Conservation (phyloP, 2,329 filamentous ascomycete species). For the Fusarium continuum region DNA sequence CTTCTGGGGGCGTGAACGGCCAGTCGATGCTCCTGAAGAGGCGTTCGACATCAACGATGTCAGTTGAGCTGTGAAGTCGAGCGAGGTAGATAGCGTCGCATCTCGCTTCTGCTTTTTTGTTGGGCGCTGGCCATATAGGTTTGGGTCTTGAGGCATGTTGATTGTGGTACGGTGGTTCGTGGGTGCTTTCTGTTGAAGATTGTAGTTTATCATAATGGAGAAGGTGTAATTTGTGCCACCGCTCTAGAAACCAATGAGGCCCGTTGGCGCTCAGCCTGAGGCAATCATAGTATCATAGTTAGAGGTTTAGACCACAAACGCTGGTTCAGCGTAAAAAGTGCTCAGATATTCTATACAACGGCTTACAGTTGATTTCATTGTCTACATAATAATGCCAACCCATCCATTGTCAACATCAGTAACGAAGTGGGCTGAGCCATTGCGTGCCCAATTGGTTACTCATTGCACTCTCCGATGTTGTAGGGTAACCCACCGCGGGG, state of each 20-base stretch:
- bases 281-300: constrained; percentile 37
- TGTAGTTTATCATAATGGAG: not conserved
- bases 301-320: not conserved
- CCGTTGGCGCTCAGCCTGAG: constrained; percentile 33
- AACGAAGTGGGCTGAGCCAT: constrained; percentile 18
- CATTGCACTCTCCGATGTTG: constrained; percentile 11
- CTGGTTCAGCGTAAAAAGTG: not conserved
- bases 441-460: constrained; percentile 25
- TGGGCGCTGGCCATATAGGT: constrained; percentile 80
- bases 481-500: constrained; percentile 45
- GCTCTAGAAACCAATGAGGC: not conserved
- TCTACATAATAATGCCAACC: not conserved
- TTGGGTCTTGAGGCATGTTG: constrained; percentile 69
- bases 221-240: constrained; percentile 1
- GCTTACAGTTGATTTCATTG: not conserved
- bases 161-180: not conserved
- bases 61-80: constrained; percentile 90
- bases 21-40: constrained; percentile 53
- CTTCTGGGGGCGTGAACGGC: constrained; percentile 58
- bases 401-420: not conserved
- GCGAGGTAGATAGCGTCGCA: constrained; percentile 74
- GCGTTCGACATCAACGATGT: constrained; percentile 77
- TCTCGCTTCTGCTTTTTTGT: constrained; percentile 75
- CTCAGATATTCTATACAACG: not conserved
- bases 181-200: not conserved